A percentile compares a stretch with the other conserved stretches of the same genome.
Evolutionary conservation across 495 filamentous ascomycete species (phyloP).

Genomic region (Bathelium albidoporum): DNA sequence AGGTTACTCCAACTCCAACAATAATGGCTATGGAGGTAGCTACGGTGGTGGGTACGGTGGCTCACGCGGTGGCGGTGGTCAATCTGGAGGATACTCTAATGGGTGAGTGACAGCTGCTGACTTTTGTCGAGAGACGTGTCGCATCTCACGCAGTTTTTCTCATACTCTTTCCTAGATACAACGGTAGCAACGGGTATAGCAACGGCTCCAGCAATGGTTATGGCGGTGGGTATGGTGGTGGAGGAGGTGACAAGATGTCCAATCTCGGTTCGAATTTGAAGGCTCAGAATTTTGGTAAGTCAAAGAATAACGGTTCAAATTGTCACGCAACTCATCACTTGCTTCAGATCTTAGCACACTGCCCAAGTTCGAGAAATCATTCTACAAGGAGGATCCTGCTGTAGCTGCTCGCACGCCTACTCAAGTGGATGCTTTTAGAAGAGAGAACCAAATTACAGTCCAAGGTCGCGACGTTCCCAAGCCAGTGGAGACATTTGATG

Average conservation of each 20-base stretch:
- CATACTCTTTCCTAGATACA: constrained; percentile 29
- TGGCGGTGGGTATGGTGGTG: constrained; percentile 41
- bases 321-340: constrained; percentile 8
- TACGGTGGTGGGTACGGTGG: constrained; percentile 35
- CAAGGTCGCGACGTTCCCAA: constrained; percentile 71
- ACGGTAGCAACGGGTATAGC: constrained; percentile 36
- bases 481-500: constrained; percentile 92
- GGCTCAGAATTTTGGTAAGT: constrained; percentile 77
- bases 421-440: constrained; percentile 81
- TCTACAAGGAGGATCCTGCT: constrained; percentile 87
- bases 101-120: constrained; percentile 30
- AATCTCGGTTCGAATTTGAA: constrained; percentile 78
- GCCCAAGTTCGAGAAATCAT: constrained; percentile 97
- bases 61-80: constrained; percentile 40
- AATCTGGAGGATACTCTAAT: constrained; percentile 36
- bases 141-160: constrained; percentile 9
- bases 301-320: neutral
- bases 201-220: constrained; percentile 28
- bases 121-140: constrained; percentile 2
- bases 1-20: constrained; percentile 30
- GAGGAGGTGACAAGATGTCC: constrained; percentile 76
- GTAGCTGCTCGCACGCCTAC: constrained; percentile 62
- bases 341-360: constrained; percentile 58
- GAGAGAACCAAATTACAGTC: constrained; percentile 67
- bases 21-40: constrained; percentile 36